phyloP scores from a whole-genome alignment of 1,139 yeast species.

The Tardiomyces depauwii region DNA sequence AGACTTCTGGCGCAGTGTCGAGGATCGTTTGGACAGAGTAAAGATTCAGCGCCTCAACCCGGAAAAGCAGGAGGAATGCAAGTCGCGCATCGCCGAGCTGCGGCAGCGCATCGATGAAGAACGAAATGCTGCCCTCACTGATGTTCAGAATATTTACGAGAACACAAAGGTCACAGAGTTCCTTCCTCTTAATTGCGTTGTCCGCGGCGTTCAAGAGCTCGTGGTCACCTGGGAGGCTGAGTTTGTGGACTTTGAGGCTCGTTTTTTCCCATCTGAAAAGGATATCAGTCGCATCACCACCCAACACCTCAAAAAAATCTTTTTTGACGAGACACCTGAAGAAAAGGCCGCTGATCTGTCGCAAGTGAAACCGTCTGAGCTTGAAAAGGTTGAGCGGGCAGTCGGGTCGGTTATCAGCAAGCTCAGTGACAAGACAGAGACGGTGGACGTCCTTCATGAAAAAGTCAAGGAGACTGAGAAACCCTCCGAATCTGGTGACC shows the following conservation, averaged over 20 bases:
- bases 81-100: conserved; percentile 45
- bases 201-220: conserved; percentile 64
- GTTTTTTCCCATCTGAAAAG: conserved; percentile 79
- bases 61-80: conserved; percentile 64
- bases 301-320: conserved; percentile 68
- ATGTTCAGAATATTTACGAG: conserved; percentile 44
- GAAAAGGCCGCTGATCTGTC: not conserved
- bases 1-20: conserved; percentile 63
- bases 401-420: not conserved
- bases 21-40: conserved; percentile 60
- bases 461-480: not conserved
- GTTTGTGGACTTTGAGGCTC: conserved; percentile 70
- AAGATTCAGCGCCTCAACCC: conserved; percentile 65
- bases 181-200: conserved; percentile 54
- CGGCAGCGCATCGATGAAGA: conserved; percentile 45
- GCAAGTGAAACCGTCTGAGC: not conserved
- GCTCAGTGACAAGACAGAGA: not conserved
- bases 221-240: conserved; percentile 86
- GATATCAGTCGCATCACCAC: conserved; percentile 90
- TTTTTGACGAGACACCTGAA: conserved; percentile 19
- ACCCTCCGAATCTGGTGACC: not conserved
- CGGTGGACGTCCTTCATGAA: not conserved
- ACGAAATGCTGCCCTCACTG: conserved; percentile 31
- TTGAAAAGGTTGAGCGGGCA: not conserved
- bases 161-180: conserved; percentile 53